Evolutionary conservation across 371 early-diverging fungal species (phyloP).

Genomic region (Synchytrium microbalum): DNA sequence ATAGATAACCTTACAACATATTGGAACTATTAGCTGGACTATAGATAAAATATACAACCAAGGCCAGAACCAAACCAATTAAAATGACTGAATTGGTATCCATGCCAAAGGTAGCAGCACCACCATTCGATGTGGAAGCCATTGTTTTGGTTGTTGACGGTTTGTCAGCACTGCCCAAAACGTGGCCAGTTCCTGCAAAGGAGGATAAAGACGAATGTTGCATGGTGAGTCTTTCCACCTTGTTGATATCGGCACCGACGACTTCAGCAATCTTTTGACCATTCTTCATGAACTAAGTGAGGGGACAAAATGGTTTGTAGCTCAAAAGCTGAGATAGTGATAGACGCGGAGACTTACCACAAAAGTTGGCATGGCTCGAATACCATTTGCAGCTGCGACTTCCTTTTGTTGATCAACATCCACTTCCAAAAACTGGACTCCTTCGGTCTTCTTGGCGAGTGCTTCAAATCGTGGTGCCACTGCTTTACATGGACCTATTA

Average conservation of each 20-base stretch:
- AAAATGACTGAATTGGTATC: neutral
- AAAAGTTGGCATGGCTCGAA: constrained; percentile 25
- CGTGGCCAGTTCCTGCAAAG: neutral
- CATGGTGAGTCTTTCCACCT: neutral
- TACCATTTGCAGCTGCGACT: constrained; percentile 14
- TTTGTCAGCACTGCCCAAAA: neutral
- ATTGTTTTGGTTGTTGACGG: neutral
- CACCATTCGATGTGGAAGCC: neutral
- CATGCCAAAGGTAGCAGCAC: neutral
- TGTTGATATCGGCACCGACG: neutral
- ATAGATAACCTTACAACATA: neutral
- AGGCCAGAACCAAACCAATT: neutral
- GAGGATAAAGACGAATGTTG: neutral
- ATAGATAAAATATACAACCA: neutral
- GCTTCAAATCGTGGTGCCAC: constrained; percentile 16
- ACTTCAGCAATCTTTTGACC: neutral
- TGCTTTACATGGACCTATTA: constrained; percentile 19
- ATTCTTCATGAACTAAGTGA: neutral
- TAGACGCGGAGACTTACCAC: neutral
- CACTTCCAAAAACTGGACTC: constrained; percentile 11
- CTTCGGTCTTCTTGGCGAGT: constrained; percentile 5
- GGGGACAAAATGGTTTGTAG: too few species aligned
- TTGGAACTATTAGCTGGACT: neutral
- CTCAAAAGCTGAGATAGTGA: too few species aligned
- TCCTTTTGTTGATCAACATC: constrained; percentile 20